Evolutionary conservation across 2,329 filamentous ascomycete genomes (phyloP), one percentile per base, ranked within the genome.

Genomic region (Fusarium sp.): DNA sequence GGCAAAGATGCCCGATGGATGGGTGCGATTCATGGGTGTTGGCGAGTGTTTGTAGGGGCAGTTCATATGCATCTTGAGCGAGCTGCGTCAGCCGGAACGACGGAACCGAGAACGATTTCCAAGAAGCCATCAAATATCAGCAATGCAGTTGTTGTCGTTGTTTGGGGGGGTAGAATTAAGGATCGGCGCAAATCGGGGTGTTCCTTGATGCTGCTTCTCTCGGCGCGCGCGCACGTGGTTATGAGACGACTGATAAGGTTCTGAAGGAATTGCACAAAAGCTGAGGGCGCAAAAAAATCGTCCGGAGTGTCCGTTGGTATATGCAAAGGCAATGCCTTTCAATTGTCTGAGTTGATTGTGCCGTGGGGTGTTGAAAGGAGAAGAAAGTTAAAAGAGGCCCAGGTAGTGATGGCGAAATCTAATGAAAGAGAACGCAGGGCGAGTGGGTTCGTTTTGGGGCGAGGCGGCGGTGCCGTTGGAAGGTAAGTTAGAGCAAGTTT

Each of bases 1-100:
- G 87, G 44, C 91, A 88, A 36, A 98, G 87, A 77, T 95, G 88
- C 65, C 85, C 86, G 72, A 94, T 86, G 59, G 92, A 87, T 20
- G 92, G 92, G 74, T 94, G 91, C 24, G 87, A 84, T 8, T 87
- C 84, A 75, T 88, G 85, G 17, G 83, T 78, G 58, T 81, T 81
- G 67, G 82, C 80, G 47, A 87, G 80, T 20, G 83, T 80, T 65
- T 83, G 80, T 58, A 87, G 77, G 10, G 85, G 84, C 59, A 84
- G 76, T 30, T 86, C 83, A 75, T 84, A 84, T 54, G 82, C 81
- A 78, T 81, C 64, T 69, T 81, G 81, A 32, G 81, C 82, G 58
- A 84, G 70, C 65, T 79, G 78, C 44, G 81, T 78, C 70, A 87
- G 78, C 72, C 87, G 85, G 72, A 84, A 85, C 54, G 87, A 86